Evolutionary conservation across 176 grass and related monocot species (phyloP).

Genomic region (Carex myosuroides): DNA sequence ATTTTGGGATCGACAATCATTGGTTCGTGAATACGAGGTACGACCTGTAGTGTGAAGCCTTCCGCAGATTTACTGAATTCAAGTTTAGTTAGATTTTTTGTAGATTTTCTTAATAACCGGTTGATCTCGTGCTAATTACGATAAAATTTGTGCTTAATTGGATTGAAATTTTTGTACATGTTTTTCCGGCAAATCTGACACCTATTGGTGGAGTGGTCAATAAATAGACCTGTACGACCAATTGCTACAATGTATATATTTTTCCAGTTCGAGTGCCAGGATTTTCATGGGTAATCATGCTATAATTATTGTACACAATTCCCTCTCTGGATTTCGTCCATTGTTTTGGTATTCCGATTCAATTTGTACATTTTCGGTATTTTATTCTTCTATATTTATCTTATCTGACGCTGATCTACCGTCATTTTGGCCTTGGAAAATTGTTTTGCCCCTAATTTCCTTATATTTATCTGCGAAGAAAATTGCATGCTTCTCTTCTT

Average conservation of each 20-base stretch:
- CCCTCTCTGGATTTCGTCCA: not conserved
- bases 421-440: not conserved
- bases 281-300: not conserved
- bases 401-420: not conserved
- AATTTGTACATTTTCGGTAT: not conserved
- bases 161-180: not conserved
- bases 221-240: not conserved
- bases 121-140: not conserved
- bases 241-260: not conserved
- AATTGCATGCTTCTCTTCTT: not conserved
- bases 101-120: not conserved
- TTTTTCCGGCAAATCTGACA: not conserved
- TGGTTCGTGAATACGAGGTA: constrained; percentile 87
- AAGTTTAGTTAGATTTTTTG: not conserved
- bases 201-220: not conserved
- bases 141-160: not conserved
- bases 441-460: not conserved
- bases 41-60: not conserved
- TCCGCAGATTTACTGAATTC: not conserved
- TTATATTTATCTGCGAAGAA: not conserved
- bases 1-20: constrained; percentile 89
- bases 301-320: not conserved
- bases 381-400: not conserved
- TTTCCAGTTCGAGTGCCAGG: not conserved
- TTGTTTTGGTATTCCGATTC: not conserved